Percentiles rank a stretch among this genome's conserved stretches.
These are phyloP conservation scores for Dendrostoma leiphaemia DNA, from an alignment of 2,329 filamentous ascomycete genomes.

Conservation along the genomic window DNA sequence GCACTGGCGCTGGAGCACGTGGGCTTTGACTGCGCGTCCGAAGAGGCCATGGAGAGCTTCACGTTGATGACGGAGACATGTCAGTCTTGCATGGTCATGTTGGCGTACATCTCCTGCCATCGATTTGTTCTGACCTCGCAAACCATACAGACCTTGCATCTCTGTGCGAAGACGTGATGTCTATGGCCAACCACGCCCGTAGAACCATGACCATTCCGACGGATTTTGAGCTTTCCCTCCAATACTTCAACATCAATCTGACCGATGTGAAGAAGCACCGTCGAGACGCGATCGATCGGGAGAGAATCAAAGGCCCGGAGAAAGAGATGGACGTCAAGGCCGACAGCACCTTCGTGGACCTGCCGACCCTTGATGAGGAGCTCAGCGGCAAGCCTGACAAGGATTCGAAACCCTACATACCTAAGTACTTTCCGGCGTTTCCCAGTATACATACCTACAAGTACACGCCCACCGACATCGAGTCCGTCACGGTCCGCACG, in stretches of 20 bases:
- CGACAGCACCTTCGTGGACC: conserved; percentile 21
- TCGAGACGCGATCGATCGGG: conserved; percentile 47
- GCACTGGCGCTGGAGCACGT: conserved; percentile 54
- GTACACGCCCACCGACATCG: conserved; percentile 49
- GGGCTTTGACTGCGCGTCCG: conserved; percentile 54
- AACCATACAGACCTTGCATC: conserved; percentile 43
- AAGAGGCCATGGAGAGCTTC: conserved; percentile 59
- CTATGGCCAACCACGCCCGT: conserved; percentile 45
- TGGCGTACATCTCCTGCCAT: background rate
- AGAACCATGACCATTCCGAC: conserved; percentile 52
- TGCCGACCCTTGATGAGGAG: conserved; percentile 50
- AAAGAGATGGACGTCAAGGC: conserved; percentile 30
- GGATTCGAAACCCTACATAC: conserved; percentile 54
- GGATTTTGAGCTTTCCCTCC: conserved; percentile 56
- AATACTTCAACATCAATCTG: conserved; percentile 49
- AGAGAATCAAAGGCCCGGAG: conserved; percentile 37
- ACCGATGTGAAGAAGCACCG: conserved; percentile 55
- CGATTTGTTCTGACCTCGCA: background rate
- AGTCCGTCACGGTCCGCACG: conserved; percentile 29
- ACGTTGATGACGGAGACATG: conserved; percentile 55
- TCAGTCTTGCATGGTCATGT: conserved; percentile 32
- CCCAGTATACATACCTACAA: conserved; percentile 65
- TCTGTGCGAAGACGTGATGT: conserved; percentile 48
- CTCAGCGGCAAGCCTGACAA: conserved; percentile 60
- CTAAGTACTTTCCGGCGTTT: conserved; percentile 57